phyloP scores from a whole-genome alignment of 805 yeast species.

The Ogataea ramenticola region DNA sequence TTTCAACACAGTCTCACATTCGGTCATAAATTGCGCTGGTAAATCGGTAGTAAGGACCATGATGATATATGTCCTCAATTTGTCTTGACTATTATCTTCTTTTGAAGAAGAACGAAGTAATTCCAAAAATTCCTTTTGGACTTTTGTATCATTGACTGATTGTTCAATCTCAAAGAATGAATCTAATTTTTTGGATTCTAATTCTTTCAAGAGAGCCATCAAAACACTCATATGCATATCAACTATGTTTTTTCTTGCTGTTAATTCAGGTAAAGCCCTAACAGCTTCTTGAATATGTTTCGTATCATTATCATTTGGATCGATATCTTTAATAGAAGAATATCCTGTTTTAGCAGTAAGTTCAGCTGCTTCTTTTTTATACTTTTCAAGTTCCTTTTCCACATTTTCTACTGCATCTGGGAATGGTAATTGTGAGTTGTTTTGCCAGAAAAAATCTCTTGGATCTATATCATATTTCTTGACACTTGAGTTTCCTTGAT shows the following conservation, averaged over 20 bases:
- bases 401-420: conserved; percentile 99
- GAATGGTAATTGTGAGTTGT: conserved; percentile 81
- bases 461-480: conserved; percentile 86
- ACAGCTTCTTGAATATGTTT: conserved; percentile 77
- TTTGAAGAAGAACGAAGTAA: conserved; percentile 49
- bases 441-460: conserved; percentile 85
- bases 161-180: conserved; percentile 93
- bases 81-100: conserved; percentile 55
- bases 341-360: conserved; percentile 72
- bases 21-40: conserved; percentile 38
- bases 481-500: conserved; percentile 27
- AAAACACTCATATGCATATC: conserved; percentile 97
- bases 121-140: conserved; percentile 51
- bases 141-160: conserved; percentile 55
- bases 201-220: conserved; percentile 71
- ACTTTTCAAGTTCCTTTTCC: conserved; percentile 70
- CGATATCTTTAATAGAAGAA: conserved; percentile 66
- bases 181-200: conserved; percentile 83
- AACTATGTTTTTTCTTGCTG: conserved; percentile 78
- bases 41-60: conserved; percentile 48
- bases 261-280: conserved; percentile 85
- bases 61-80: conserved; percentile 84
- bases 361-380: conserved; percentile 83
- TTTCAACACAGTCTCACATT: conserved; percentile 57
- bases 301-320: conserved; percentile 55